Percentiles rank a stretch among this genome's conserved stretches.
Conservation (phyloP, 2,329 filamentous ascomycete species). For the Aureobasidium sp. region DNA sequence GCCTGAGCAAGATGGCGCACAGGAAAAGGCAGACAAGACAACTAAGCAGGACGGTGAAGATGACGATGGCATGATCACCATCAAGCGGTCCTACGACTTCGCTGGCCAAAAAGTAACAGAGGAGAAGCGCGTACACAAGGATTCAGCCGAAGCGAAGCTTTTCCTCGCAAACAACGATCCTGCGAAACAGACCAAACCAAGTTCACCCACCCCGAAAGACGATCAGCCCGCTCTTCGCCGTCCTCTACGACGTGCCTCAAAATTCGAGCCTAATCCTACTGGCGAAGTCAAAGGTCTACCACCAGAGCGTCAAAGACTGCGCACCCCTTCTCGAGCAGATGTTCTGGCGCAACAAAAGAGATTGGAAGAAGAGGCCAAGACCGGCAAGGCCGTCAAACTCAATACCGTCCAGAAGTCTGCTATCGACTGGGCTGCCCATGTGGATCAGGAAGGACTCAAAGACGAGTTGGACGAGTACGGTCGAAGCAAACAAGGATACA, state of each 20-base stretch:
- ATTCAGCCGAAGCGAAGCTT: slow-evolving; percentile 48
- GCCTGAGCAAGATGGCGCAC: not conserved
- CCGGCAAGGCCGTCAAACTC: slow-evolving; percentile 49
- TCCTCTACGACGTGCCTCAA: slow-evolving; percentile 39
- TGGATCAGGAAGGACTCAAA: slow-evolving; percentile 53
- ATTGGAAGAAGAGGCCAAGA: slow-evolving; percentile 28
- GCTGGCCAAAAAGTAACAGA: slow-evolving; percentile 49
- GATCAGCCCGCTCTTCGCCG: slow-evolving; percentile 30
- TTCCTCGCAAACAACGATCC: slow-evolving; percentile 38
- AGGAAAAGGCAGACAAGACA: slow-evolving; percentile 17
- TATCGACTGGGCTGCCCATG: slow-evolving; percentile 58
- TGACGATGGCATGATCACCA: slow-evolving; percentile 44
- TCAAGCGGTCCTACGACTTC: slow-evolving; percentile 51
- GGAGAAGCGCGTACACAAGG: slow-evolving; percentile 45
- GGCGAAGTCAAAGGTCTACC: slow-evolving; percentile 40
- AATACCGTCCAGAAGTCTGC: slow-evolving; percentile 61
- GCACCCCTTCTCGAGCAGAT: slow-evolving; percentile 26
- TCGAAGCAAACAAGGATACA: slow-evolving; percentile 55
- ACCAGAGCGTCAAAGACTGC: slow-evolving; percentile 36
- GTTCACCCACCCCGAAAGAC: slow-evolving; percentile 18
- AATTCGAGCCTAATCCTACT: slow-evolving; percentile 46
- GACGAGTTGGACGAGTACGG: slow-evolving; percentile 56
- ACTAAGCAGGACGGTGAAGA: slow-evolving; percentile 19
- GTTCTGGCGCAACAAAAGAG: slow-evolving; percentile 27
- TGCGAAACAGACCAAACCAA: slow-evolving; percentile 25